Conservation (phyloP, 163 green algal genomes). For the Coccomyxa subellipsoidea region DNA sequence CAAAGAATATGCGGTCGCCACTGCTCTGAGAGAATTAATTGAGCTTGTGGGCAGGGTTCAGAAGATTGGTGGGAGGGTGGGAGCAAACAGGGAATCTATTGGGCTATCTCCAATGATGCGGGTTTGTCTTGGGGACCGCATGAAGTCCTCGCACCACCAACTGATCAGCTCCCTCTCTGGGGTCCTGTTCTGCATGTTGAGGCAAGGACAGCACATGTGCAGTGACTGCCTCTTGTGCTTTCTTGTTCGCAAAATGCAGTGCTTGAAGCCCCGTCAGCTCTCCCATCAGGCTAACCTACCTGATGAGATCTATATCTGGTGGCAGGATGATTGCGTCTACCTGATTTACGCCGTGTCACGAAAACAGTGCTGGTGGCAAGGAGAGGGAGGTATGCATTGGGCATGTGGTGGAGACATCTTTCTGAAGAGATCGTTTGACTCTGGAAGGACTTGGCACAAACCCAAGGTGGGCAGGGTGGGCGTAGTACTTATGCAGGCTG, state of each 20-base stretch:
- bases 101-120: background rate
- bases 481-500: too few species aligned
- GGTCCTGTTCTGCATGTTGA: slow-evolving; percentile 19
- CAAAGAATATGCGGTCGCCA: too few species aligned
- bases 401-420: slow-evolving; percentile 11
- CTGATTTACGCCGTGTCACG: slow-evolving; percentile 8
- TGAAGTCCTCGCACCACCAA: background rate
- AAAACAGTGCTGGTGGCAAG: slow-evolving; percentile 1
- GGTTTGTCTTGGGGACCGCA: background rate
- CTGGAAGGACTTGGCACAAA: slow-evolving; percentile 5
- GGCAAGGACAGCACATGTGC: background rate
- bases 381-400: slow-evolving; percentile 8
- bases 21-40: too few species aligned
- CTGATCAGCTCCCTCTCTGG: background rate
- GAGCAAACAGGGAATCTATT: slow-evolving; percentile 9
- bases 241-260: too few species aligned
- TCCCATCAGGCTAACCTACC: too few species aligned
- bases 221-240: background rate
- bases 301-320: too few species aligned
- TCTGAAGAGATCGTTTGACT: background rate
- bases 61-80: slow-evolving; percentile 14
- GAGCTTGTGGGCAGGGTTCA: slow-evolving; percentile 6
- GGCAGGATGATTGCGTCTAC: background rate
- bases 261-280: too few species aligned
- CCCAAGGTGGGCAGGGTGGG: background rate